Percentiles rank a stretch among this genome's conserved stretches.
phyloP scores from a whole-genome alignment of 164 flowering plant genomes.

The Tetrastigma voinierianum region DNA sequence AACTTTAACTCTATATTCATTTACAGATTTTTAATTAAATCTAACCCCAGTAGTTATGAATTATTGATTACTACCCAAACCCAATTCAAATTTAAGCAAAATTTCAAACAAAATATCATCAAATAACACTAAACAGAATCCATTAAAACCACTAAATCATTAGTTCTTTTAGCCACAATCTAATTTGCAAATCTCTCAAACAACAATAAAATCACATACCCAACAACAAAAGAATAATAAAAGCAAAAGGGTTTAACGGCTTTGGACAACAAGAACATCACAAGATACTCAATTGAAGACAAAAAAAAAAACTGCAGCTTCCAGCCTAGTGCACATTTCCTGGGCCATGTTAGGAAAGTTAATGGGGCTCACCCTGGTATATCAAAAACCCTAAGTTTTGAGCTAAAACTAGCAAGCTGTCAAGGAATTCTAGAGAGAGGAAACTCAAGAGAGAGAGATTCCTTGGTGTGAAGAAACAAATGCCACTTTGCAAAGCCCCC shows the following conservation, averaged over 20 bases:
- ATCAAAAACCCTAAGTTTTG: background rate
- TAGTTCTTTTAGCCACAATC: background rate
- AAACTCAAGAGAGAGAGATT: background rate
- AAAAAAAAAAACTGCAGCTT: background rate
- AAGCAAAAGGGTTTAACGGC: background rate
- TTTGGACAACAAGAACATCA: background rate
- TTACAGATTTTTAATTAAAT: too few species aligned
- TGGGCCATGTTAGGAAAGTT: background rate
- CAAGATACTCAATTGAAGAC: background rate
- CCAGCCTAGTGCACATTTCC: background rate
- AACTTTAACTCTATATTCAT: too few species aligned
- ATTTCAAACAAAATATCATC: background rate
- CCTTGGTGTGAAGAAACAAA: slow-evolving; percentile 10
- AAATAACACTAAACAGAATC: background rate
- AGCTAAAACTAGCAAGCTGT: background rate
- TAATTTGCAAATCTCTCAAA: too few species aligned
- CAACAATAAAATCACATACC: background rate
- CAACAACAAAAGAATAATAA: background rate
- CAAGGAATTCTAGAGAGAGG: background rate
- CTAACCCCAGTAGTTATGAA: too few species aligned
- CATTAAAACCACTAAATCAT: background rate
- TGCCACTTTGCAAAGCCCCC: slow-evolving; percentile 15
- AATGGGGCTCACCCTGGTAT: background rate
- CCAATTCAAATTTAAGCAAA: background rate
- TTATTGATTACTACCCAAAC: too few species aligned